A percentile compares a stretch with the other conserved stretches of the same genome.
Conservation (phyloP, 306 rosid species). For the Ormosia semicastrata region DNA sequence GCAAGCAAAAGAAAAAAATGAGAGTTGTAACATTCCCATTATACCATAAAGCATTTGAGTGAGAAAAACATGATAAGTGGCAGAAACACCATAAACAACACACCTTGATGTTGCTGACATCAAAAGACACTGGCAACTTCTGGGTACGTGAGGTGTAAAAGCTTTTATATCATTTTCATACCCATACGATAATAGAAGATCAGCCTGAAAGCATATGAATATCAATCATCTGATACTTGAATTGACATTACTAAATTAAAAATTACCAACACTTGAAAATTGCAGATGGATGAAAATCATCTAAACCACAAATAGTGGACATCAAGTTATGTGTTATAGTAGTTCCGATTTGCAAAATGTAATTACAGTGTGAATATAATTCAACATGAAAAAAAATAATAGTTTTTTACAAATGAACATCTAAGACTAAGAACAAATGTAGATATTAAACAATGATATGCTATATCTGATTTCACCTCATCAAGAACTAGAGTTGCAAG, state of each 20-base stretch:
- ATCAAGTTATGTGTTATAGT: background rate
- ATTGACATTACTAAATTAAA: background rate
- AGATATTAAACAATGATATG: background rate
- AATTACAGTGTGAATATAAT: background rate
- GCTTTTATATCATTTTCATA: slow-evolving; percentile 88
- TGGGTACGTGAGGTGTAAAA: slow-evolving; percentile 73
- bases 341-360: background rate
- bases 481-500: slow-evolving; percentile 94
- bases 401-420: background rate
- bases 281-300: background rate
- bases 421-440: background rate
- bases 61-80: background rate
- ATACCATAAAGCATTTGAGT: slow-evolving; percentile 16
- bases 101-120: slow-evolving; percentile 98
- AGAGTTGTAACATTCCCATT: slow-evolving; percentile 1
- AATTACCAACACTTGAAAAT: background rate
- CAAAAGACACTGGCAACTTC: slow-evolving; percentile 91
- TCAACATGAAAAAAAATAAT: background rate
- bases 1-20: background rate
- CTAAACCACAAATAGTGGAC: background rate
- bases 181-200: slow-evolving; percentile 89
- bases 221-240: background rate
- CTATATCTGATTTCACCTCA: slow-evolving; percentile 54
- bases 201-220: slow-evolving; percentile 70
- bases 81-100: slow-evolving; percentile 27